Evolutionary conservation across 1,284 basidiomycete genomes (phyloP), one percentile per base, ranked within the genome.

Genomic region (Macrocystidia cucumis): DNA sequence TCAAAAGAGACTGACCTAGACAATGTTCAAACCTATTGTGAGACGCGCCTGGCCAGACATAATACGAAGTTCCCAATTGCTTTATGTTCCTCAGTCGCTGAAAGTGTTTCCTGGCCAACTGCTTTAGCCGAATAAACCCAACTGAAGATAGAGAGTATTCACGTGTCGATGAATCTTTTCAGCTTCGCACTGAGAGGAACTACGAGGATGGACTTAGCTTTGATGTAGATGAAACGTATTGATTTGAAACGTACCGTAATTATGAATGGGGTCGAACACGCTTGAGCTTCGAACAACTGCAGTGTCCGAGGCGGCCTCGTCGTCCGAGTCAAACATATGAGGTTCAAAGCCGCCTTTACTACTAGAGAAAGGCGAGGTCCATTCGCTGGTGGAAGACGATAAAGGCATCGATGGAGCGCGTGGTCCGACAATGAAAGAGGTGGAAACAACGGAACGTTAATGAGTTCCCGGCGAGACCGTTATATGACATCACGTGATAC

Each of bases 21-120:
- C 72, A 78, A 49, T 89, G 86, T 47, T 89, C 85, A 43, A 89
- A 88, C 0, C 85, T 70, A 43, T 77, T 87, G 49, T 89, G 86
- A 0, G 78, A 69, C 0, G 80, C 85, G 3, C 79, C 69, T 0
- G 78, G 76, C 72, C 81, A 89, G 17, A 88, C 80, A 44, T 74
- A 76, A 46, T 76, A 79, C 0, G 78, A 72, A 3, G 82, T 73
- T 0, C 85, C 86, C 2, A 89, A 71, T 48, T 89, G 86, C 46
- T 87, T 87, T 47, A 89, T 72, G 39, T 72, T 56, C 17, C 84
- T 66, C 25, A 89, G 62, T 7, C 84, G 66, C 46, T 88, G 85
- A 47, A 87, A 87, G 34, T 85, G 79, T 31, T 64, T 68, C 3
- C 85, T 87, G 42, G 13, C 29, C 26, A 35, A 21, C 25, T 32